A percentile compares a stretch with the other conserved stretches of the same genome.
Evolutionary conservation across 2,329 filamentous ascomycete genomes (phyloP).

Genomic region (Dryadomyces sulphureus): DNA sequence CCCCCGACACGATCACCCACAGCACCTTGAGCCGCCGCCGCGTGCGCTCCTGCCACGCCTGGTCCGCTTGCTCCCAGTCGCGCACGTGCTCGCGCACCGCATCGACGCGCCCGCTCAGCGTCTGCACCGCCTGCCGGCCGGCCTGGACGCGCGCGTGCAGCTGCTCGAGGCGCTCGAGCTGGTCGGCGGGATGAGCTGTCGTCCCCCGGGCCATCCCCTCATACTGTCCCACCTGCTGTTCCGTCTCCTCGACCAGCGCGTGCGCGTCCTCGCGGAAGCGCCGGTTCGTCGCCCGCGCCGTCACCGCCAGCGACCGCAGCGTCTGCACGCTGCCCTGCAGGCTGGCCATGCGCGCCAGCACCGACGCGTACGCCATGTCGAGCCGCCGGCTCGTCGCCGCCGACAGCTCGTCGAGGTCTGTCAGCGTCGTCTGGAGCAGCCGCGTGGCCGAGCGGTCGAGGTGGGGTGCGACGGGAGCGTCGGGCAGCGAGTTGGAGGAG

Average conservation of each 20-base stretch:
- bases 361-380: conserved; percentile 59
- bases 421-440: conserved; percentile 5
- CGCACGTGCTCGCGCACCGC: conserved; percentile 49
- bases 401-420: conserved; percentile 21
- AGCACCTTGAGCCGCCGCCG: conserved; percentile 44
- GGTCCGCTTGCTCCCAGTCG: conserved; percentile 51
- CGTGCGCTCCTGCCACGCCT: conserved; percentile 54
- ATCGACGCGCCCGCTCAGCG: conserved; percentile 48
- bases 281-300: conserved; percentile 41
- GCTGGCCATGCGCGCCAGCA: conserved; percentile 51
- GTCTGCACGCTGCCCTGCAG: conserved; percentile 50
- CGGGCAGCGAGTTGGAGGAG: neutral
- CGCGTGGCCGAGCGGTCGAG: conserved; percentile 6
- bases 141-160: conserved; percentile 46
- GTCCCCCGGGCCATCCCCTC: neutral
- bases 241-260: conserved; percentile 44
- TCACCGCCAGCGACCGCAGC: conserved; percentile 50
- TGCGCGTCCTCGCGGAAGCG: conserved; percentile 45
- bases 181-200: conserved; percentile 24
- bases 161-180: conserved; percentile 46
- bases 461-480: neutral
- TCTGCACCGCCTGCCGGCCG: conserved; percentile 43
- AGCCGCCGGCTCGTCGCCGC: conserved; percentile 48
- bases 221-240: conserved; percentile 31
- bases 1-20: conserved; percentile 42